Percentiles rank a stretch among this genome's conserved stretches.
phyloP scores from a whole-genome alignment of 163 green algal species.

The Scenedesmus sp. region DNA sequence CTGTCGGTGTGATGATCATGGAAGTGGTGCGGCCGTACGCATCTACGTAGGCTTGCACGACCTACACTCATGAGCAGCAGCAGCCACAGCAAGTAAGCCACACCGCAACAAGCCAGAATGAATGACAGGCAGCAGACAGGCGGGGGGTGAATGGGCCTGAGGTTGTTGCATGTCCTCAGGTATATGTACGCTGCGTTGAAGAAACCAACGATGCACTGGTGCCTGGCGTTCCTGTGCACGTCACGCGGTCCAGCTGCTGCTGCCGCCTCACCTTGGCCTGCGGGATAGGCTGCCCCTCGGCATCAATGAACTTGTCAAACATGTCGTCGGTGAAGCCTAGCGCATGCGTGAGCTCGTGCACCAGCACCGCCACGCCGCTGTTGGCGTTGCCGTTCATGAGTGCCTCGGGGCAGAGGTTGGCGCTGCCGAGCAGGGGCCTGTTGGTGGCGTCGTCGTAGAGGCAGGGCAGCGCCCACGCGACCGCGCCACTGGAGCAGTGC shows the following conservation, averaged over 20 bases:
- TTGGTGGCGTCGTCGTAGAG: slow-evolving; percentile 65
- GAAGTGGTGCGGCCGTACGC: slow-evolving; percentile 40
- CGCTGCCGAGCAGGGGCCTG: slow-evolving; percentile 64
- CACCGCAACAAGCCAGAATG: too few species aligned
- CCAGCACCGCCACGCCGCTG: slow-evolving; percentile 54
- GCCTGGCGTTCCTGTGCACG: too few species aligned
- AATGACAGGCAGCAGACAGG: too few species aligned
- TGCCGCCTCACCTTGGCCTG: slow-evolving; percentile 39
- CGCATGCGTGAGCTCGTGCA: slow-evolving; percentile 72
- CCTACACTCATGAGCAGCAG: not conserved
- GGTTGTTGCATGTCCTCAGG: too few species aligned
- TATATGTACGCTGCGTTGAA: too few species aligned
- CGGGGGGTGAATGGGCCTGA: not conserved
- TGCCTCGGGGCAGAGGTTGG: slow-evolving; percentile 62
- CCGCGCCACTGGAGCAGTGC: slow-evolving; percentile 60
- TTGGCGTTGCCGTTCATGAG: slow-evolving; percentile 32
- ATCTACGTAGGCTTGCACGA: slow-evolving; percentile 15
- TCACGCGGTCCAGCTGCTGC: too few species aligned
- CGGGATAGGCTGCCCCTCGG: slow-evolving; percentile 56
- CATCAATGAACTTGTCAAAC: slow-evolving; percentile 64
- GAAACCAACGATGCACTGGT: too few species aligned
- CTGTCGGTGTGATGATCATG: slow-evolving; percentile 61
- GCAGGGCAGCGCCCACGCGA: slow-evolving; percentile 68
- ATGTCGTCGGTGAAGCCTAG: slow-evolving; percentile 61
- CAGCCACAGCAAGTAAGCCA: not conserved